A percentile compares a stretch with the other conserved stretches of the same genome.
Conservation (phyloP, 768 basidiomycete genomes). For the Lactifluus volemus region DNA sequence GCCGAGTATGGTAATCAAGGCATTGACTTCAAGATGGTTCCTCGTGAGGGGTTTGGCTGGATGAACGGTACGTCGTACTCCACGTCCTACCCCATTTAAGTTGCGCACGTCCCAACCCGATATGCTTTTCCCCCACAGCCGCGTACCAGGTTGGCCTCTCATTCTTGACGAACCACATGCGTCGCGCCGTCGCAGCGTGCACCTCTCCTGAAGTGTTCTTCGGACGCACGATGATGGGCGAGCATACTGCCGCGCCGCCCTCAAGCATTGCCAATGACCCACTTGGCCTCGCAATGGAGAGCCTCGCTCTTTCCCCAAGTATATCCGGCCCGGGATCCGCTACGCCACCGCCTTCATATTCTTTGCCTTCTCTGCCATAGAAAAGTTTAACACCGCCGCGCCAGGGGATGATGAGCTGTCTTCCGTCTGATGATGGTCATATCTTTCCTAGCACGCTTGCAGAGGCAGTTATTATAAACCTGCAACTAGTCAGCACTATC, state of each 20-base stretch:
- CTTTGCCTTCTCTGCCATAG: conserved; percentile 11
- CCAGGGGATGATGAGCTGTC: not conserved
- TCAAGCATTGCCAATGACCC: conserved; percentile 29
- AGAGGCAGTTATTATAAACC: not conserved
- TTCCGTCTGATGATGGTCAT: not conserved
- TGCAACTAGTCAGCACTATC: not conserved
- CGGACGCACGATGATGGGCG: conserved; percentile 33
- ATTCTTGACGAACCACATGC: conserved; percentile 89
- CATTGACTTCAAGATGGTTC: conserved; percentile 95
- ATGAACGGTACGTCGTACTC: conserved; percentile 66
- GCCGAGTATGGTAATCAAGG: conserved; percentile 97
- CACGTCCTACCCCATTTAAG: not conserved
- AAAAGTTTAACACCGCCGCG: not conserved
- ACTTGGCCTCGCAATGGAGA: conserved; percentile 33
- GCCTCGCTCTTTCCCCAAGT: conserved; percentile 18
- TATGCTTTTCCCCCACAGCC: conserved; percentile 36
- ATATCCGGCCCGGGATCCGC: conserved; percentile 1
- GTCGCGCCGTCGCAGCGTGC: conserved; percentile 91
- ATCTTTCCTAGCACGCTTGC: not conserved
- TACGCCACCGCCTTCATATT: conserved; percentile 17
- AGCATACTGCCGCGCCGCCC: conserved; percentile 29
- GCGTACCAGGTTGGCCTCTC: conserved; percentile 96
- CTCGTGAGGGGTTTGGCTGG: conserved; percentile 97
- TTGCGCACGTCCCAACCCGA: not conserved
- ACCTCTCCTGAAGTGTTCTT: conserved; percentile 91